Evolutionary conservation across 768 basidiomycete genomes (phyloP), one percentile per base, ranked within the genome.

Genomic region (Mrakia gelida): DNA sequence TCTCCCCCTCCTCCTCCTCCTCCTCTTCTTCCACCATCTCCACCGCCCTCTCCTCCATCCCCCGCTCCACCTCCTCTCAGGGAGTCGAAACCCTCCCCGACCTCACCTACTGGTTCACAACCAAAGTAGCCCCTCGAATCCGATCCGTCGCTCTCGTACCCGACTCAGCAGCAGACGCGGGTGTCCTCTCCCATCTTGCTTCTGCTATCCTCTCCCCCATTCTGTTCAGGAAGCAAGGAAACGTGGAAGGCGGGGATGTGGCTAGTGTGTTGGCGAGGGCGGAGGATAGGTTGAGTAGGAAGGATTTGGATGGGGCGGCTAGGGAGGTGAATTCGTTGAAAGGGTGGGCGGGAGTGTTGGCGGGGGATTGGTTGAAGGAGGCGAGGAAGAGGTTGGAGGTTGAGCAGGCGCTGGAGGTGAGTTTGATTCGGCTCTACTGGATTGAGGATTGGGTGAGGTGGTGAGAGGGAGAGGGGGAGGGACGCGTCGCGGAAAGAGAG

Each of bases 131-230:
- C 2, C 94, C 94, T 23, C 91, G 90, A 77, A 91, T 98, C 71
- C 88, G 91, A 38, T 89, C 89, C 74, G 94, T 97, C n/a, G 92
- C 95, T 10, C 88, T 99, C 71, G 94, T 98, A 3, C 97, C 97
- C 3, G 79, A 80, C 3, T 93, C 96, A 81, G 87, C 96, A 81
- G 87, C 91, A 84, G 88, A 94, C 81, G 45, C 94, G 4, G 94
- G 94, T 30, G 88, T 98, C 59, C 86, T 97, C 18, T 91, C 94
- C 2, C 92, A 94, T 83, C 86, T 97, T 30, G 91, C 93, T 18
- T 93, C 92, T n/a, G 86, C 90, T 34, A 85, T 97, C 72, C 91
- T 92, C 16, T 86, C 88, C 59, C 87, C 97, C 80, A 87, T 90
- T 75, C 96, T 98, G 87, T 77, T 81, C 52, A 89, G 89, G 83